Evolutionary conservation across 495 filamentous ascomycete species (phyloP).

Genomic region (Darksidea phi): DNA sequence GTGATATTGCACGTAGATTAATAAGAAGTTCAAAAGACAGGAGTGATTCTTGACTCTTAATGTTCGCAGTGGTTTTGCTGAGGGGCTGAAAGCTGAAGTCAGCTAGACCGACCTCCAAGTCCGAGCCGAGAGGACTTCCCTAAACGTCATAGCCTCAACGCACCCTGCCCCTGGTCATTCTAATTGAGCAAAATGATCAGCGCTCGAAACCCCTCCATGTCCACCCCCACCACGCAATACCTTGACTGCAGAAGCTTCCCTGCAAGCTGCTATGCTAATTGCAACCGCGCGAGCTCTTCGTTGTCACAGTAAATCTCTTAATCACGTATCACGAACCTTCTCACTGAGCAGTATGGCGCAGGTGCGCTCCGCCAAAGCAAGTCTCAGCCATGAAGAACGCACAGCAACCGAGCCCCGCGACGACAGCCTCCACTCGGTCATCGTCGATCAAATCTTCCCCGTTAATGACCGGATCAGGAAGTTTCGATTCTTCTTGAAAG

Average conservation of each 20-base stretch:
- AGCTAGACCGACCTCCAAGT: neutral
- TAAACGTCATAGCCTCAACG: constrained; percentile 6
- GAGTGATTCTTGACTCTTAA: neutral
- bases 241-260: neutral
- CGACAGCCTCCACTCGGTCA: constrained; percentile 38
- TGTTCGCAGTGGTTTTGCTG: neutral
- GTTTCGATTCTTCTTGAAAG: constrained; percentile 25
- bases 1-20: neutral
- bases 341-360: constrained; percentile 9
- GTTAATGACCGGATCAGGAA: constrained; percentile 47
- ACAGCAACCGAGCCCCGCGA: constrained; percentile 72
- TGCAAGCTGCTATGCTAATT: neutral
- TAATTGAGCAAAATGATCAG: no score
- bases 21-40: neutral
- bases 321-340: neutral
- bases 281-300: neutral
- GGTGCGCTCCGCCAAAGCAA: constrained; percentile 13
- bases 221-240: neutral
- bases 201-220: neutral
- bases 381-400: constrained; percentile 55
- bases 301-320: constrained; percentile 1
- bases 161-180: no score
- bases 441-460: constrained; percentile 31
- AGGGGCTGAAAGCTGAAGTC: constrained; percentile 10
- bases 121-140: constrained; percentile 9